Evolutionary conservation across 1,139 yeast species (phyloP).

Genomic region (Saccharomycopsis hybrid): DNA sequence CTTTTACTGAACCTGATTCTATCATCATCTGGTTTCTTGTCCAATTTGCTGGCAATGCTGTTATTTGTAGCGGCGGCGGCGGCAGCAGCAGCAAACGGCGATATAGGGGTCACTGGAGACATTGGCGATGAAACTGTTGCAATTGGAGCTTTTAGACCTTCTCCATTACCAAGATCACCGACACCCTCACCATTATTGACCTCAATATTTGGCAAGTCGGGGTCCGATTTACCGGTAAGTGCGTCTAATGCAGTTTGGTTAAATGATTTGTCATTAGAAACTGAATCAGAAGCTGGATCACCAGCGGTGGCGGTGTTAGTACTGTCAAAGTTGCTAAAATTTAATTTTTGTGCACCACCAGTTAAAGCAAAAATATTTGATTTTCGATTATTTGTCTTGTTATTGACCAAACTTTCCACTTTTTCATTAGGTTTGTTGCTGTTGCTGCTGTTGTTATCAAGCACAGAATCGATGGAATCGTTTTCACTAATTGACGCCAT

Average conservation of each 20-base stretch:
- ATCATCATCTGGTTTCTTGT: slow-evolving; percentile 13
- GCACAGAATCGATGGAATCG: not conserved
- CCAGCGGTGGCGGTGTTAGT: not conserved
- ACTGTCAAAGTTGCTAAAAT: not conserved
- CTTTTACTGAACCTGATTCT: slow-evolving; percentile 16
- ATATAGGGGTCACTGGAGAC: slow-evolving; percentile 20
- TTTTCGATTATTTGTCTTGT: not conserved
- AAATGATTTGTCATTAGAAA: not conserved
- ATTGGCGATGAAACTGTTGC: slow-evolving; percentile 14
- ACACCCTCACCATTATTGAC: not conserved
- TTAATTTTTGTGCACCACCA: not conserved
- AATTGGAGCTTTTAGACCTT: slow-evolving; percentile 1
- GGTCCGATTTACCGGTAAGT: not conserved
- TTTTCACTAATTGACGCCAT: slow-evolving; percentile 5
- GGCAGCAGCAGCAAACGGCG: slow-evolving; percentile 16
- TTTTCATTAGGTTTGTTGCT: not conserved
- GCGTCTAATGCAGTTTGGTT: not conserved
- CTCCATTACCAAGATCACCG: slow-evolving; percentile 14
- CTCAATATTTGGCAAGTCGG: not conserved
- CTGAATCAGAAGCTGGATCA: too few relatives aligned
- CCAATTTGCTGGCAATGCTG: not conserved
- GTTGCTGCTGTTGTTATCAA: not conserved
- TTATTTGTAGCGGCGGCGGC: slow-evolving; percentile 2
- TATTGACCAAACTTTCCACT: not conserved
- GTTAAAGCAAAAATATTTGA: too few relatives aligned